A percentile compares a stretch with the other conserved stretches of the same genome.
phyloP scores from a whole-genome alignment of 2,329 filamentous ascomycete species.

The Venturia effusa region DNA sequence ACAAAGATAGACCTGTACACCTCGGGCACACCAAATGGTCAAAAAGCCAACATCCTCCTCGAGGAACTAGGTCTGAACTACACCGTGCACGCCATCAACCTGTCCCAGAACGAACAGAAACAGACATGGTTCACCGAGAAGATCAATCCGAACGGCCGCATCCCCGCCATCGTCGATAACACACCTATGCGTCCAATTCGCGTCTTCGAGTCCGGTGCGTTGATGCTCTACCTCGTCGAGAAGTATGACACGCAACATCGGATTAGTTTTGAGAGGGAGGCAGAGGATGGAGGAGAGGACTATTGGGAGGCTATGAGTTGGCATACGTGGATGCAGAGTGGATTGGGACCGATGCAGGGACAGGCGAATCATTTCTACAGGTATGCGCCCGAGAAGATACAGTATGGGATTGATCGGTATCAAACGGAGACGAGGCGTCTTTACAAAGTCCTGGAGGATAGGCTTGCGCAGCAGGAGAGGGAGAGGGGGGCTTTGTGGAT shows the following conservation, averaged over 20 bases:
- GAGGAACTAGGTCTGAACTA: conserved; percentile 48
- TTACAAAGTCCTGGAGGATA: conserved; percentile 24
- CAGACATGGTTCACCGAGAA: conserved; percentile 70
- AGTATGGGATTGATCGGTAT: conserved; percentile 36
- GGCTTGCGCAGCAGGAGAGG: conserved; percentile 20
- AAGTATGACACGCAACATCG: conserved; percentile 31
- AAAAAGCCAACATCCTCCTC: conserved; percentile 51
- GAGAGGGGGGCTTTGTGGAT: conserved; percentile 28
- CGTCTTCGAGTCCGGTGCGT: conserved; percentile 35
- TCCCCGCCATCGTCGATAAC: conserved; percentile 75
- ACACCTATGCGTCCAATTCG: conserved; percentile 33
- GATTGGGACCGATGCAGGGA: conserved; percentile 67
- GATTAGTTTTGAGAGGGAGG: conserved; percentile 33
- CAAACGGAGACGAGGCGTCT: conserved; percentile 38
- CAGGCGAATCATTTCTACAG: conserved; percentile 76
- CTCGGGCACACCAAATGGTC: conserved; percentile 73
- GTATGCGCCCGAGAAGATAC: conserved; percentile 62
- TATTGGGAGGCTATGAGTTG: conserved; percentile 35
- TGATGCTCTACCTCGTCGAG: conserved; percentile 35
- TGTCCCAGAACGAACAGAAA: conserved; percentile 68
- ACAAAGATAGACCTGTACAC: conserved; percentile 75
- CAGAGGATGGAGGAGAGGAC: conserved; percentile 28
- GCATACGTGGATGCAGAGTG: conserved; percentile 35
- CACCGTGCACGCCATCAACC: conserved; percentile 60
- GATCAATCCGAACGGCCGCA: conserved; percentile 89